Conservation (phyloP, 345 rosid species). For the Cardamine chenopodiifolia region DNA sequence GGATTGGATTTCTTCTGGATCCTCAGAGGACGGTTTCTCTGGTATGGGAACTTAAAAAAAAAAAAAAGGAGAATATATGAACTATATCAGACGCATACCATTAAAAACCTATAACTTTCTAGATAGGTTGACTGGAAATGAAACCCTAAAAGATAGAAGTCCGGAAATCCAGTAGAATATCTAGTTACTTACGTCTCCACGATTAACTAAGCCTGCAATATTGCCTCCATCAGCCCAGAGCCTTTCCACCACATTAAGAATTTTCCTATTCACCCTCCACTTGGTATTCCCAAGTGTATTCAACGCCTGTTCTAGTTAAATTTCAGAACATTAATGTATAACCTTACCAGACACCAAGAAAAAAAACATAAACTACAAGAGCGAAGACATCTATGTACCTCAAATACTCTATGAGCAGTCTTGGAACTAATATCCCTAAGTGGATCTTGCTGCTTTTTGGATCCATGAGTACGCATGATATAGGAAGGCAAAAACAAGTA, state of each 20-base stretch:
- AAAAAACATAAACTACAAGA: constrained; percentile 8
- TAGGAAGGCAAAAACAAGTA: constrained; percentile 91
- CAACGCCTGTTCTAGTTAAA: constrained; percentile 64
- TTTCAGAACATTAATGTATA: neutral
- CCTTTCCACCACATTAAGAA: constrained; percentile 75
- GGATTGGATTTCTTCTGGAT: constrained; percentile 58
- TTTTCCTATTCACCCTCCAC: constrained; percentile 85
- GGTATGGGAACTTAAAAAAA: constrained; percentile 64
- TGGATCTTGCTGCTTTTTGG: constrained; percentile 76
- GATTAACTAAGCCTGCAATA: constrained; percentile 84
- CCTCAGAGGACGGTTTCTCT: constrained; percentile 65
- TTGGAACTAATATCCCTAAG: constrained; percentile 53
- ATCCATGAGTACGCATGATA: constrained; percentile 96
- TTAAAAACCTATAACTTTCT: neutral
- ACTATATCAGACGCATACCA: constrained; percentile 13
- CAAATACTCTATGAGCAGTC: constrained; percentile 67
- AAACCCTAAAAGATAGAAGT: neutral
- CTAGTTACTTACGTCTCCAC: constrained; percentile 72
- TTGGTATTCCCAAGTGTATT: constrained; percentile 94
- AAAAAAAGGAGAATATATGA: neutral
- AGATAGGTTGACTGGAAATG: constrained; percentile 1
- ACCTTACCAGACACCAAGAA: neutral
- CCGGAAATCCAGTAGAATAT: neutral
- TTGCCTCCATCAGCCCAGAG: constrained; percentile 92
- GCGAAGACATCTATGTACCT: constrained; percentile 52